Base-by-base conservation (phyloP, 2,329 filamentous ascomycete species). In the Fusarium dlaminii region DNA sequence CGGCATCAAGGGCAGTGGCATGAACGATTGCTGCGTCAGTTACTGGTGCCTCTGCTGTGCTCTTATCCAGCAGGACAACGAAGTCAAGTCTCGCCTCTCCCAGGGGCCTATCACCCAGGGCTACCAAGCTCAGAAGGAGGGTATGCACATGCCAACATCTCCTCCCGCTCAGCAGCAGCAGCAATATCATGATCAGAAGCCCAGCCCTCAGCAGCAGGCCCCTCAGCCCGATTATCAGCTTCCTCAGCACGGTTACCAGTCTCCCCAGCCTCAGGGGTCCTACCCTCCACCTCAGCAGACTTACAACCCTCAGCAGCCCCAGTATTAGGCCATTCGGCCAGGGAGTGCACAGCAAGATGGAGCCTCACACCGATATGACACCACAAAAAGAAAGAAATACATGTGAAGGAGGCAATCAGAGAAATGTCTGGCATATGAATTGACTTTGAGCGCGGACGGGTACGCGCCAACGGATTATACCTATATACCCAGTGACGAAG, bases 11-110 rank as follows among this genome's bases (percentile, higher is more conserved):
- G 88, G 89, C 40, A 83, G 81, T 54, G 83, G 82, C 42, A 79
- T 79, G 66, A 80, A 80, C 39, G 89, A 91, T 78, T 91, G 84
- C 81, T 86, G 86, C 74, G 79, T 81, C n/a, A 81, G 85, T 20
- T 89, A 82, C 79, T 90, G 85, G 82, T 91, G 89, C 78, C 78
- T 83, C 40, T 90, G 88, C 84, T 91, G 89, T 76, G 83, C 84
- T 11, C 79, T 90, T 65, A 84, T 90, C 71, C 89, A 91, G 82
- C 85, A 90, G 63, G 88, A 90, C 66, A 88, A 89, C 73, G 89
- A 91, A 76, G 84, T 86, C 72, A 76, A 78, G 73, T 37, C 75
- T 75, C 63, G 78, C 75, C 48, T 78, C 68, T 70, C 77, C 15
- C 72, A 72, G 24, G 76, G 74, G 5, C 78, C 79, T 54, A 68